These are phyloP conservation scores for Pseudoturritis turrita DNA, from an alignment of 345 rosid genomes.

Conservation along the genomic window DNA sequence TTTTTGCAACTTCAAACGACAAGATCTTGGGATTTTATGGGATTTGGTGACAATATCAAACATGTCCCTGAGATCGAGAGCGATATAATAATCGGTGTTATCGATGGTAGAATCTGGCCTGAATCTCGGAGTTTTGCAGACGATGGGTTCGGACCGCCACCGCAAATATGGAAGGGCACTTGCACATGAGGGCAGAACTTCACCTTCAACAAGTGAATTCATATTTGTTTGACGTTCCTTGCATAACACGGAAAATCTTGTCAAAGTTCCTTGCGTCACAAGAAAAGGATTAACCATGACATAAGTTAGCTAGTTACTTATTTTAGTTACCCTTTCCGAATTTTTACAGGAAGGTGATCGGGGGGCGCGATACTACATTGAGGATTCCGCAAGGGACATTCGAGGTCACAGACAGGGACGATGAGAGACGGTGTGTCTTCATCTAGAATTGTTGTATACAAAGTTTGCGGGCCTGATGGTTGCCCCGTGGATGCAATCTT, in stretches of 20 bases:
- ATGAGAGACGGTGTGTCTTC: constrained; percentile 44
- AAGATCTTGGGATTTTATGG: constrained; percentile 50
- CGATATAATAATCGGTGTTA: constrained; percentile 31
- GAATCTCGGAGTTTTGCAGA: constrained; percentile 38
- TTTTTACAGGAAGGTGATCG: constrained; percentile 36
- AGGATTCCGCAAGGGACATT: constrained; percentile 15
- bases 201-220: constrained; percentile 45
- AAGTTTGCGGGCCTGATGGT: not conserved
- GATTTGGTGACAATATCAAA: constrained; percentile 16
- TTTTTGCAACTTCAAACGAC: constrained; percentile 35
- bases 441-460: constrained; percentile 39
- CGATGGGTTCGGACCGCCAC: constrained; percentile 39
- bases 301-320: not conserved
- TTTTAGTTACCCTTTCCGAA: not conserved
- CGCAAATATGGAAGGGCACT: constrained; percentile 41
- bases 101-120: constrained; percentile 44
- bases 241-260: no score
- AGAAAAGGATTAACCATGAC: not conserved
- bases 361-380: constrained; percentile 38
- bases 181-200: constrained; percentile 36
- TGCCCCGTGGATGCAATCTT: not conserved
- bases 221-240: no score
- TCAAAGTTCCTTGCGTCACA: not conserved
- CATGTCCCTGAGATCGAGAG: constrained; percentile 4
- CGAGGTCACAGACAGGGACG: constrained; percentile 38